These are phyloP conservation scores for Leucosporidium scottii DNA, from an alignment of 768 basidiomycete genomes.

Conservation along the genomic window DNA sequence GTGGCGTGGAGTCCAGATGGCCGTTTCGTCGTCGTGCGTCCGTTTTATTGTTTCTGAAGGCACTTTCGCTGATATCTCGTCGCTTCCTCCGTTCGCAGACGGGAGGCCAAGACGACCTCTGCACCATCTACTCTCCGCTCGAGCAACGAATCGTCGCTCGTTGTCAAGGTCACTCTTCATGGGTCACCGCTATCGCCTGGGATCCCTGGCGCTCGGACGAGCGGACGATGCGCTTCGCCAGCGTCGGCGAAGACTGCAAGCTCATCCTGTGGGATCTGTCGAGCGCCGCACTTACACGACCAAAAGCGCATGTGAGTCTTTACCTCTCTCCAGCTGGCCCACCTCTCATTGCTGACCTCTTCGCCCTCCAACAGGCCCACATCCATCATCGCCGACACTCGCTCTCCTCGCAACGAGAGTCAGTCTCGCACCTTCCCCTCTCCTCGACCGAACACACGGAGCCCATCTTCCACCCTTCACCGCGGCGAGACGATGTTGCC, in stretches of 20 bases:
- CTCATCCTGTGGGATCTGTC: constrained; percentile 64
- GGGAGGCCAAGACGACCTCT: constrained; percentile 92
- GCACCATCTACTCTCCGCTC: constrained; percentile 90
- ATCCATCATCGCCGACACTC: constrained; percentile 70
- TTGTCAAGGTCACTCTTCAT: constrained; percentile 94
- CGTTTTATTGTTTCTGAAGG: too few relatives aligned
- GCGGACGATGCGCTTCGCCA: constrained; percentile 86
- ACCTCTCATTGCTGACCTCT: too few relatives aligned
- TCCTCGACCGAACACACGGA: constrained; percentile 42
- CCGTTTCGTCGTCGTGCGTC: constrained; percentile 72
- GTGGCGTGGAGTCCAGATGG: constrained; percentile 95
- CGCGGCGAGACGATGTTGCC: constrained; percentile 64
- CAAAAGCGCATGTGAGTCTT: constrained; percentile 25
- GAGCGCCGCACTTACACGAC: constrained; percentile 22
- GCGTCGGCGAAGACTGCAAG: constrained; percentile 95
- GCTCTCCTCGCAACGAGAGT: constrained; percentile 49
- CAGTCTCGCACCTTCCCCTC: constrained; percentile 47
- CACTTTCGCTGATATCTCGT: constrained; percentile 1
- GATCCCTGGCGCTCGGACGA: constrained; percentile 66
- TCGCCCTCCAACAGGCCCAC: constrained; percentile 60
- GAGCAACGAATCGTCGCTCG: constrained; percentile 90
- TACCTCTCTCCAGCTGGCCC: background rate
- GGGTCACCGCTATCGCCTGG: constrained; percentile 81
- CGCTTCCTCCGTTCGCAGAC: constrained; percentile 50
- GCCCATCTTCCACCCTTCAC: constrained; percentile 67